Conservation (phyloP, 176 grass and related monocot species). For the Oryza meyeriana region DNA sequence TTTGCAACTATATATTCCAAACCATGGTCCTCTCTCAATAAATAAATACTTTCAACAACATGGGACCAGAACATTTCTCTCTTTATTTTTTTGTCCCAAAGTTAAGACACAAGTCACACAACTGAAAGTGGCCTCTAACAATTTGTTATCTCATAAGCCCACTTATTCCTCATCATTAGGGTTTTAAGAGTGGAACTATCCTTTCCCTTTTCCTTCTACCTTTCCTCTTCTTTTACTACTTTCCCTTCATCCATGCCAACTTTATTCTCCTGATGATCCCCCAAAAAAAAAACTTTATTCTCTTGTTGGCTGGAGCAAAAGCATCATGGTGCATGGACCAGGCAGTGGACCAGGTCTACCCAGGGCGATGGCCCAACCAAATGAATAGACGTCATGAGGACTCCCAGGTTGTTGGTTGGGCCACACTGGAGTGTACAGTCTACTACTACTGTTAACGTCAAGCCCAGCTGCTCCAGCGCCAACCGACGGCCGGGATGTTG, state of each 20-base stretch:
- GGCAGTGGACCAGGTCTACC: slow-evolving; percentile 8
- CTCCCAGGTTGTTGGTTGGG: slow-evolving; percentile 60
- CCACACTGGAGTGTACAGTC: slow-evolving; percentile 27
- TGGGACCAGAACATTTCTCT: neutral
- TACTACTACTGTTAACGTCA: neutral
- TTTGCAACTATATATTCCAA: neutral
- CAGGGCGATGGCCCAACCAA: slow-evolving; percentile 28
- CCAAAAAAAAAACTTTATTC: slow-evolving; percentile 14
- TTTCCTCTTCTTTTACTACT: slow-evolving; percentile 8
- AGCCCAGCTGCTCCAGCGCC: slow-evolving; percentile 25
- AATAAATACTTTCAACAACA: neutral
- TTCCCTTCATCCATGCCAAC: neutral
- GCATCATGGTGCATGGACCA: neutral
- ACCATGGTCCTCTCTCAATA: neutral
- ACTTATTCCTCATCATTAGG: slow-evolving; percentile 48
- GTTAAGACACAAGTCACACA: neutral
- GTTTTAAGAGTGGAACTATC: slow-evolving; percentile 18
- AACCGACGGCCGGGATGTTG: slow-evolving; percentile 40
- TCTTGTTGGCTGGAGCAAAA: slow-evolving; percentile 38
- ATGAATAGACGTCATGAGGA: slow-evolving; percentile 12
- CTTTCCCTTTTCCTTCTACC: slow-evolving; percentile 4
- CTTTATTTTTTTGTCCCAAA: neutral
- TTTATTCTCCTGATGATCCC: slow-evolving; percentile 23
- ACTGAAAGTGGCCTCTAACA: slow-evolving; percentile 8
- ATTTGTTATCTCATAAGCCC: slow-evolving; percentile 40